A percentile compares a stretch with the other conserved stretches of the same genome.
Conservation (phyloP, 192 early-diverging fungal species). For the Coemansia reversa region DNA sequence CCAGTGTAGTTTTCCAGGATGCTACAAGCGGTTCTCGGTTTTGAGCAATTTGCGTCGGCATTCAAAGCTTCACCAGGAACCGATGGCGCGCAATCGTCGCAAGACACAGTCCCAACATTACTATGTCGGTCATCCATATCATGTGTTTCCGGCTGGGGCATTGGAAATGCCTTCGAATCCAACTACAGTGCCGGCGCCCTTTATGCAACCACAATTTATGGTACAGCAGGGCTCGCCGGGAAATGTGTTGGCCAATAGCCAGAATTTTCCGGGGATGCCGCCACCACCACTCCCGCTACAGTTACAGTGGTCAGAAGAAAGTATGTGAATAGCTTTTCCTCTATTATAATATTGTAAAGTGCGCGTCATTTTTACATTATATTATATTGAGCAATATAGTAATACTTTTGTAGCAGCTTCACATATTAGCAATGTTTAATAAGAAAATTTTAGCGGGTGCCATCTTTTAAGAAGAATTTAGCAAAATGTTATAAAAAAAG, state of each 20-base stretch:
- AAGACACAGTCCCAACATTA: conserved; percentile 3
- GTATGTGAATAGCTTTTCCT: too few relatives aligned
- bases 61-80: conserved; percentile 28
- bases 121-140: not conserved
- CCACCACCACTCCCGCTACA: too few relatives aligned
- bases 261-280: not conserved
- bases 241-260: not conserved
- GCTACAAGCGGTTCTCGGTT: conserved; percentile 68
- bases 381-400: too few relatives aligned
- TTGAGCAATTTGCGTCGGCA: conserved; percentile 77
- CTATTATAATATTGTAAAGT: too few relatives aligned
- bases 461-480: too few relatives aligned
- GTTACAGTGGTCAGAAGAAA: too few relatives aligned
- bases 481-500: too few relatives aligned
- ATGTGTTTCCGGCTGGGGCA: conserved; percentile 1
- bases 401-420: too few relatives aligned
- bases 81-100: conserved; percentile 6
- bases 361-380: too few relatives aligned
- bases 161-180: conserved; percentile 7
- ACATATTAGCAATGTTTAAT: too few relatives aligned
- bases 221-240: too few relatives aligned
- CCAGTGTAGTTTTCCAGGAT: conserved; percentile 58
- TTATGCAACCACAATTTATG: not conserved
- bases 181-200: not conserved
- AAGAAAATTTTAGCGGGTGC: too few relatives aligned